Evolutionary conservation across 2,329 filamentous ascomycete genomes (phyloP).

Genomic region (Colletotrichum sp.): DNA sequence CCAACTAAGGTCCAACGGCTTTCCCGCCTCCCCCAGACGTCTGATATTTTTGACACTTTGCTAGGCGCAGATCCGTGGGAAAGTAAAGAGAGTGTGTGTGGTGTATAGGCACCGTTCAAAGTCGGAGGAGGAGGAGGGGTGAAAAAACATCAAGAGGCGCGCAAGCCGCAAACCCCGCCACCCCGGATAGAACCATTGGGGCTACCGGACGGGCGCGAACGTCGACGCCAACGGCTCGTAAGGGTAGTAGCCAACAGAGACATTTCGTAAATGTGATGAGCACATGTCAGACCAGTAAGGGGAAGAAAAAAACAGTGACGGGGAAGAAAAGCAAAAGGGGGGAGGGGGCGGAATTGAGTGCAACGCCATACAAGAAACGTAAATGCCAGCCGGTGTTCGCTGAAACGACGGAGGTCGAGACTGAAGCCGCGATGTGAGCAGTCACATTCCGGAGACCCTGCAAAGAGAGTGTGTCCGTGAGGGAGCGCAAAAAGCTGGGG

Average conservation of each 20-base stretch:
- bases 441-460: conserved; percentile 8
- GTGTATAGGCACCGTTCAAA: neutral
- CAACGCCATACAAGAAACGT: neutral
- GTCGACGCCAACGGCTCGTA: neutral
- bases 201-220: neutral
- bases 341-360: neutral
- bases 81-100: neutral
- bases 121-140: neutral
- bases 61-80: neutral
- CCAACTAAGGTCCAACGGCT: neutral
- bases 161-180: neutral
- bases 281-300: conserved; percentile 1
- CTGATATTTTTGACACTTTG: conserved; percentile 19
- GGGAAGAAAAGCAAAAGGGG: neutral
- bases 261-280: neutral
- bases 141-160: neutral
- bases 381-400: neutral
- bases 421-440: conserved; percentile 9
- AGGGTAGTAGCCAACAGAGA: neutral
- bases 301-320: neutral
- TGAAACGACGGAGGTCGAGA: conserved; percentile 5
- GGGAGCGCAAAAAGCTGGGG: neutral
- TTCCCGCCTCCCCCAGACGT: conserved; percentile 18
- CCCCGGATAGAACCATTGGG: neutral
- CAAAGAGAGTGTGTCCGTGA: neutral